Evolutionary conservation across 192 early-diverging fungal genomes (phyloP).

Genomic region (Coemansia sp.): DNA sequence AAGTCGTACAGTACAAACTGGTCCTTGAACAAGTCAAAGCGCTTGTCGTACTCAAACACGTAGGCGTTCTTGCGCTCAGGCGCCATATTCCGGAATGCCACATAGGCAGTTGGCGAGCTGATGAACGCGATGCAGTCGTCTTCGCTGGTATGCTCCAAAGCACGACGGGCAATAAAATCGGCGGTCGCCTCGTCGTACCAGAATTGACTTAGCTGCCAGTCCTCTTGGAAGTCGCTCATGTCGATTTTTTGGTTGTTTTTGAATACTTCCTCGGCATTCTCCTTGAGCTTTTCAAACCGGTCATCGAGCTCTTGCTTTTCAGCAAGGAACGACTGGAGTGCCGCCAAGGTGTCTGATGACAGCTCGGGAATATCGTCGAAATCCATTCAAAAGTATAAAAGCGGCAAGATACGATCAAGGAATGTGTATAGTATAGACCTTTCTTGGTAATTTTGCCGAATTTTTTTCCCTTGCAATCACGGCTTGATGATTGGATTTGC

Average conservation of each 20-base stretch:
- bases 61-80: constrained; percentile 41
- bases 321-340: constrained; percentile 62
- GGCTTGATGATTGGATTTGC: background rate
- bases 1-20: constrained; percentile 75
- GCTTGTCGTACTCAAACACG: constrained; percentile 73
- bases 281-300: constrained; percentile 61
- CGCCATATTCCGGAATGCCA: constrained; percentile 33
- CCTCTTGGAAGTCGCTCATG: constrained; percentile 72
- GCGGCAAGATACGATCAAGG: background rate
- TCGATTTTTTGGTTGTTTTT: constrained; percentile 37
- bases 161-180: constrained; percentile 50
- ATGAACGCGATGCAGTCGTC: constrained; percentile 45
- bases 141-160: constrained; percentile 42
- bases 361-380: constrained; percentile 36
- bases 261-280: constrained; percentile 53
- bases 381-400: constrained; percentile 5
- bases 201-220: constrained; percentile 72
- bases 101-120: constrained; percentile 48
- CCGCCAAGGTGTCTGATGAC: constrained; percentile 54
- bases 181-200: constrained; percentile 59
- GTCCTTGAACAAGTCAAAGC: constrained; percentile 68
- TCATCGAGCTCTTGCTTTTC: constrained; percentile 67
- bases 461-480: background rate
- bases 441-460: background rate
- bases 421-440: background rate